These are phyloP conservation scores for Cladophialophora bantiana DNA, from an alignment of 2,329 filamentous ascomycete species.

Conservation along the genomic window DNA sequence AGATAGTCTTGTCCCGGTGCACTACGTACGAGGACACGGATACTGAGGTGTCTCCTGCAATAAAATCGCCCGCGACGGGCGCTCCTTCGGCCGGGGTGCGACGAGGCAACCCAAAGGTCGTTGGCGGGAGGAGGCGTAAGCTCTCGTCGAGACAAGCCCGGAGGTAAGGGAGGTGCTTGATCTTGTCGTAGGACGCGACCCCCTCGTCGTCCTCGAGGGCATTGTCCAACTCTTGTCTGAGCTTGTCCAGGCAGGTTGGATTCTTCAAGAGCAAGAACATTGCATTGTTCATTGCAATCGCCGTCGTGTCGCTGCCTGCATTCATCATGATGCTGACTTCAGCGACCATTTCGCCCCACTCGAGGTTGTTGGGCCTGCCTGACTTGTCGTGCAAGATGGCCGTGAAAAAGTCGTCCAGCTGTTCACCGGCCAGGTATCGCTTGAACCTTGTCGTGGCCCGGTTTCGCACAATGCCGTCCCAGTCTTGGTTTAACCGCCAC, in stretches of 20 bases:
- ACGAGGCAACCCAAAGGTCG: slow-evolving; percentile 67
- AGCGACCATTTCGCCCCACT: slow-evolving; percentile 41
- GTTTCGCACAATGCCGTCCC: slow-evolving; percentile 56
- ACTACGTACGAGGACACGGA: slow-evolving; percentile 79
- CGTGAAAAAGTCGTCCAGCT: slow-evolving; percentile 63
- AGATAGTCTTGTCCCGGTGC: slow-evolving; percentile 73
- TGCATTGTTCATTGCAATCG: slow-evolving; percentile 47
- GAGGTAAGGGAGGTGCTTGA: slow-evolving; percentile 69
- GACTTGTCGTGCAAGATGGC: slow-evolving; percentile 45
- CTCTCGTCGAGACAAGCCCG: slow-evolving; percentile 79
- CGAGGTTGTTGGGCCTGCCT: slow-evolving; percentile 52
- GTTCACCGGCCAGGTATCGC: slow-evolving; percentile 59
- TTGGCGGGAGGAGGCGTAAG: slow-evolving; percentile 75
- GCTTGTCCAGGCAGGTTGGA: slow-evolving; percentile 49
- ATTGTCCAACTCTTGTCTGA: slow-evolving; percentile 56
- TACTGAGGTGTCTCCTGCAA: slow-evolving; percentile 74
- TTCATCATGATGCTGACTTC: slow-evolving; percentile 35
- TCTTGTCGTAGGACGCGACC: slow-evolving; percentile 57
- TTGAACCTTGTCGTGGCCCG: slow-evolving; percentile 53
- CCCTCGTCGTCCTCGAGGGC: slow-evolving; percentile 52
- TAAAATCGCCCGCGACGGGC: slow-evolving; percentile 70
- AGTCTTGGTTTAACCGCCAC: slow-evolving; percentile 44
- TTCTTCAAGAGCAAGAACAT: slow-evolving; percentile 59
- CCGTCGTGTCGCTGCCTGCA: slow-evolving; percentile 32
- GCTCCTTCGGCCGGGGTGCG: slow-evolving; percentile 68